Conservation (phyloP, 768 basidiomycete genomes). For the Naganishia friedmannii region DNA sequence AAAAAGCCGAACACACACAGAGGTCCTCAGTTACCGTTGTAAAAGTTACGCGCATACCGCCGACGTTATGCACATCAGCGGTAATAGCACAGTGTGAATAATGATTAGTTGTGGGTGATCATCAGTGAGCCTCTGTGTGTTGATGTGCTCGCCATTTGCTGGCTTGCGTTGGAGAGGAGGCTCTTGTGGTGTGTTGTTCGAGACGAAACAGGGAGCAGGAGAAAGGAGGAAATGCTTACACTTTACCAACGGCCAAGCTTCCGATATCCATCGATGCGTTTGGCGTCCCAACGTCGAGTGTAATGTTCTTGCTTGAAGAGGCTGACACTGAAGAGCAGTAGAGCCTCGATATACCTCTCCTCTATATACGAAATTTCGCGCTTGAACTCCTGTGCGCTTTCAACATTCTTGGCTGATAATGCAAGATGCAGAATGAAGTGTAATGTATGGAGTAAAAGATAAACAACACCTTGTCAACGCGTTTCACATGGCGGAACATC, state of each 20-base stretch:
- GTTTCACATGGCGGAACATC: background rate
- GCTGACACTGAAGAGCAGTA: background rate
- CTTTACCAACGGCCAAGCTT: background rate
- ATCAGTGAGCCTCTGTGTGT: constrained; percentile 13
- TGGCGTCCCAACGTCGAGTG: background rate
- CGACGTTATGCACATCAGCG: constrained; percentile 26
- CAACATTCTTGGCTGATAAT: background rate
- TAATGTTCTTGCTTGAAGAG: background rate
- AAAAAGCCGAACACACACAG: constrained; percentile 1
- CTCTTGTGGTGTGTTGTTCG: background rate
- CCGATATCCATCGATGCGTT: too few relatives aligned
- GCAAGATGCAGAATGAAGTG: background rate
- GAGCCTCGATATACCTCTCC: background rate
- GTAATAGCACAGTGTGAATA: constrained; percentile 27
- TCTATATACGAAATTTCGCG: constrained; percentile 26
- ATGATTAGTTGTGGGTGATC: constrained; percentile 26
- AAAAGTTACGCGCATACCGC: constrained; percentile 26
- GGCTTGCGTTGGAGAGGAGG: background rate
- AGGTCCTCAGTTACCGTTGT: constrained; percentile 27
- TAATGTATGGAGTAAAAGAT: background rate
- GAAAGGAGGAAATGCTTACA: background rate
- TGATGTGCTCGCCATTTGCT: constrained; percentile 6
- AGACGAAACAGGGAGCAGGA: background rate
- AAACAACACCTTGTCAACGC: background rate
- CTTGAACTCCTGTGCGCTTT: background rate